Percentiles rank a stretch among this genome's conserved stretches.
These are phyloP conservation scores for Sistotremastrum niveocremeum DNA, from an alignment of 768 basidiomycete genomes.

Conservation along the genomic window DNA sequence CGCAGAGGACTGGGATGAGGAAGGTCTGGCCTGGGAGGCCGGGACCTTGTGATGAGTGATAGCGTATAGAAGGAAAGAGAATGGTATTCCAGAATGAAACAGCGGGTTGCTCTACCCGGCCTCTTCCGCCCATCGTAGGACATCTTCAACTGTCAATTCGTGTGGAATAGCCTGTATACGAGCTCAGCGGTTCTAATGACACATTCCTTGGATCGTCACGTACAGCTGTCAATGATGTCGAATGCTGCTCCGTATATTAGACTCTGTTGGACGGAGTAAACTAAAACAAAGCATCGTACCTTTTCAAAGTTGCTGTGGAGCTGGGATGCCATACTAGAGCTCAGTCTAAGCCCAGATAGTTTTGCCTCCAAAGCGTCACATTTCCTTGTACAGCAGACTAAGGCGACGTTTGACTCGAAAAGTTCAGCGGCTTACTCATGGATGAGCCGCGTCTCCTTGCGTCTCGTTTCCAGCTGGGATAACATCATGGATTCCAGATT, in stretches of 20 bases:
- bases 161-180: slow-evolving; percentile 2
- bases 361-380: slow-evolving; percentile 58
- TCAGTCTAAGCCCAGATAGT: slow-evolving; percentile 35
- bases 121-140: slow-evolving; percentile 48
- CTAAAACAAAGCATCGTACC: background rate
- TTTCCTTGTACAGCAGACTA: slow-evolving; percentile 32
- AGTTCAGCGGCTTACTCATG: slow-evolving; percentile 41
- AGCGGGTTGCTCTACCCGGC: too few species aligned
- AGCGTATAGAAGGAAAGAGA: too few species aligned
- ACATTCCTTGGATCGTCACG: background rate
- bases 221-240: background rate
- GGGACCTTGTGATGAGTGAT: slow-evolving; percentile 44
- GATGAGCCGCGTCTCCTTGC: slow-evolving; percentile 54
- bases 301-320: background rate
- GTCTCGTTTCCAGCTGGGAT: slow-evolving; percentile 59
- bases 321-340: background rate
- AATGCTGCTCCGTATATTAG: background rate
- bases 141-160: slow-evolving; percentile 24
- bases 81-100: too few species aligned
- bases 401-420: background rate
- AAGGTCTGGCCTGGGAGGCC: slow-evolving; percentile 70
- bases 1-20: slow-evolving; percentile 62
- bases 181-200: slow-evolving; percentile 5
- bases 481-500: slow-evolving; percentile 76
- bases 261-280: background rate